Conservation (phyloP, 345 rosid genomes). For the Carallia pectinifolia region DNA sequence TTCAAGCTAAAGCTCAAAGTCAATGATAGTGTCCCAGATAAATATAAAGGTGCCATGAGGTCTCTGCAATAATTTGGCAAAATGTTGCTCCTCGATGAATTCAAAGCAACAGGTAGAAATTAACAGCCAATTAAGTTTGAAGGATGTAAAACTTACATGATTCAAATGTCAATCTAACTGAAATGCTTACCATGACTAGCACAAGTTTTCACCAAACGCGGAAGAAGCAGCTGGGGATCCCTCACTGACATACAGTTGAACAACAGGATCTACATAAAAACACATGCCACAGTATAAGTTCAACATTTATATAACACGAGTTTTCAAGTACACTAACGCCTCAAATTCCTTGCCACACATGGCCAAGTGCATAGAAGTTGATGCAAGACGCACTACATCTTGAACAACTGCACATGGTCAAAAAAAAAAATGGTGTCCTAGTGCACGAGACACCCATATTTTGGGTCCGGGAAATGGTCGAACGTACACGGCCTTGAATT, state of each 20-base stretch:
- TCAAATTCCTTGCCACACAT: background rate
- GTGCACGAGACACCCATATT: too few species aligned
- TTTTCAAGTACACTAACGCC: background rate
- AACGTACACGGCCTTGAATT: too few species aligned
- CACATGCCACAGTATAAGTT: slow-evolving; percentile 10
- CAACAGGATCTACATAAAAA: slow-evolving; percentile 60
- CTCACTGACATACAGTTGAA: slow-evolving; percentile 95
- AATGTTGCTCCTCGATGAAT: background rate
- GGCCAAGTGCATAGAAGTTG: background rate
- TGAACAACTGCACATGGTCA: background rate
- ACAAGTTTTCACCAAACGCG: slow-evolving; percentile 49
- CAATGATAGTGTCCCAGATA: too few species aligned
- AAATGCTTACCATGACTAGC: slow-evolving; percentile 49
- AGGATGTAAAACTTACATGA: too few species aligned
- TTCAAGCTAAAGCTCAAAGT: too few species aligned
- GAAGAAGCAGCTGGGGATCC: slow-evolving; percentile 75
- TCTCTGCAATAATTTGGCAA: too few species aligned
- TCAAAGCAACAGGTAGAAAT: background rate
- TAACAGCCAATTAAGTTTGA: too few species aligned
- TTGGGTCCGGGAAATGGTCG: too few species aligned
- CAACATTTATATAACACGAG: slow-evolving; percentile 10
- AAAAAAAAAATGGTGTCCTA: too few species aligned
- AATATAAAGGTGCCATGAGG: too few species aligned
- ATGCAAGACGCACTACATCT: background rate
- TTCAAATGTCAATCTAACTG: slow-evolving; percentile 6